Base-by-base conservation (phyloP, 371 early-diverging fungal genomes). In the Furculomyces boomerangus region DNA sequence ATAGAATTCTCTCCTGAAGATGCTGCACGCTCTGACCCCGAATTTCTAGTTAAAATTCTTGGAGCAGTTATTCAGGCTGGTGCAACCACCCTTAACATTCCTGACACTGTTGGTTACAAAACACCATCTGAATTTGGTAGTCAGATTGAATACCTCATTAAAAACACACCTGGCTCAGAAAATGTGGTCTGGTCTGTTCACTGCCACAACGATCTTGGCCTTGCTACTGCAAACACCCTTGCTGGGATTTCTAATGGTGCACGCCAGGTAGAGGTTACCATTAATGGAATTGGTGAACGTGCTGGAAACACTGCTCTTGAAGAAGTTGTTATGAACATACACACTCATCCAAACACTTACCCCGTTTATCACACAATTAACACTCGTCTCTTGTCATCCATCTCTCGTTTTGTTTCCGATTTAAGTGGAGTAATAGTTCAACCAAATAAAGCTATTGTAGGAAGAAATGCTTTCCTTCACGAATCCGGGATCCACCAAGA, bases 401-500 rank as follows among this genome's bases (percentile, higher is more conserved):
- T 85, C 24, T 92, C 92, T 24, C 86, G 86, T 60, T 68, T 95
- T 70, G 93, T 95, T 25, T 79, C 84, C 18, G 74, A 79, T 30
- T 71, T 83, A 35, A 83, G 88, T 1, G 95, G 95, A n/a, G 90
- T 93, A 91, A 65, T 76, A 27, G 83, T 95, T 32, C 95, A 95
- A 65, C 78, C 91, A 29, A 93, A 95, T 79, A 95, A 95, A 73
- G 93, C 95, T 29, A 93, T 95, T 62, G 95, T 95, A 7, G 95
- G 95, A 31, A 81, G 84, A 55, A 94, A 94, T 59, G 95, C 95
- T n/a, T 94, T 94, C 63, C 74, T 90, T 58, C 95, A 95, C 68
- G 93, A 93, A 70, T 88, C 89, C 49, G 95, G 95, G 50, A 95
- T 95, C 64, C 95, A 95, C 70, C 95, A 95, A 68, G 95, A 95